phyloP scores from a whole-genome alignment of 1,284 basidiomycete genomes.

The Sporisorium exsertum region DNA sequence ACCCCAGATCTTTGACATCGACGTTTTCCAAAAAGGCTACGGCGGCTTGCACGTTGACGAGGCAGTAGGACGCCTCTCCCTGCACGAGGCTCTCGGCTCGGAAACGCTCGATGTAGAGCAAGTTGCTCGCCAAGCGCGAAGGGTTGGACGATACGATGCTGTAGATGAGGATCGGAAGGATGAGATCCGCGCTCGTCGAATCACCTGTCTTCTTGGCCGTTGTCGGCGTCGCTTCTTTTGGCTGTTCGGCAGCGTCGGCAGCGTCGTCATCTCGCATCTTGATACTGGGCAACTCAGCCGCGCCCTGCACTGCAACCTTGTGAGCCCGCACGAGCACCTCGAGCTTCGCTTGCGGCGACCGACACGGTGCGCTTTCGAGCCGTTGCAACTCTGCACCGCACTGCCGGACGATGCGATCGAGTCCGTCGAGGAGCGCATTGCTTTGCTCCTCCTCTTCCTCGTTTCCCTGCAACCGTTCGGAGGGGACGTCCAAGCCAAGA shows the following conservation, averaged over 20 bases:
- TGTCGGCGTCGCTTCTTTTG: not conserved
- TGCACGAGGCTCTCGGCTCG: constrained; percentile 77
- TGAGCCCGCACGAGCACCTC: constrained; percentile 83
- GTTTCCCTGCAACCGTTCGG: constrained; percentile 59
- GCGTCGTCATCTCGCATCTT: constrained; percentile 27
- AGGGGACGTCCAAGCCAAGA: constrained; percentile 80
- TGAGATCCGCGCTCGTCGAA: constrained; percentile 74
- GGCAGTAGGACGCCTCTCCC: constrained; percentile 89
- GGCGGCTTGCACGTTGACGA: constrained; percentile 92
- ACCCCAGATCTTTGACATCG: constrained; percentile 82
- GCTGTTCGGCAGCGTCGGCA: not conserved
- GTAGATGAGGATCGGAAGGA: constrained; percentile 89
- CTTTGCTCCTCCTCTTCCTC: constrained; percentile 32
- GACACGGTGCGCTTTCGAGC: constrained; percentile 74
- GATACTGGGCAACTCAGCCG: constrained; percentile 34
- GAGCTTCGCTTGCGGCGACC: constrained; percentile 82
- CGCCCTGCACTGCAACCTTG: constrained; percentile 81
- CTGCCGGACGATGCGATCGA: constrained; percentile 77
- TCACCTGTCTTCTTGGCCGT: not conserved
- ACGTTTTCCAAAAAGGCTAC: constrained; percentile 93
- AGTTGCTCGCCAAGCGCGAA: constrained; percentile 79
- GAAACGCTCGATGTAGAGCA: constrained; percentile 88
- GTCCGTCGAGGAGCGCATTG: constrained; percentile 72
- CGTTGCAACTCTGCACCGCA: constrained; percentile 85
- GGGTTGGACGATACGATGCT: constrained; percentile 91